These are phyloP conservation scores for Aleurites moluccanus DNA, from an alignment of 441 rosid genomes.

Conservation along the genomic window DNA sequence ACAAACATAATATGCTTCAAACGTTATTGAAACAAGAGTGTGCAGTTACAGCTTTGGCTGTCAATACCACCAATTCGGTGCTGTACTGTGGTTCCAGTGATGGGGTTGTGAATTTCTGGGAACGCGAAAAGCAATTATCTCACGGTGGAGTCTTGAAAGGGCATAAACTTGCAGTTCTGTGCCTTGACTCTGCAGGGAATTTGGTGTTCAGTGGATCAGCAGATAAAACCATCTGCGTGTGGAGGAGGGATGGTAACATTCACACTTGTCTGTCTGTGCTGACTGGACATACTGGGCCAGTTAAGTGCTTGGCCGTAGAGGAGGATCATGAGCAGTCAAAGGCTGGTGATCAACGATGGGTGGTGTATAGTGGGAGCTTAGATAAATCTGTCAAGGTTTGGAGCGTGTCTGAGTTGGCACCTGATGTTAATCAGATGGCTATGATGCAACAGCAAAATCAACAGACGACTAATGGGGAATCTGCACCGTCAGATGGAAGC, in stretches of 20 bases:
- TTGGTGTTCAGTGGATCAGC: constrained; percentile 84
- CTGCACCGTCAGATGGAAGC: constrained; percentile 49
- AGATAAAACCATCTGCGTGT: constrained; percentile 83
- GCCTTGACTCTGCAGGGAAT: constrained; percentile 62
- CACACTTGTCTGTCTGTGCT: constrained; percentile 81
- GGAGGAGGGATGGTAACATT: constrained; percentile 60
- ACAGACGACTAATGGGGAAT: constrained; percentile 35
- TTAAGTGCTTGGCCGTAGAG: constrained; percentile 79
- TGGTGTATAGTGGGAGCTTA: constrained; percentile 82
- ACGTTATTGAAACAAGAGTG: constrained; percentile 71
- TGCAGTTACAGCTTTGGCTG: constrained; percentile 73
- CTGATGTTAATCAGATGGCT: constrained; percentile 43
- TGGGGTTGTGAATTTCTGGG: constrained; percentile 88
- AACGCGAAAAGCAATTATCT: constrained; percentile 52
- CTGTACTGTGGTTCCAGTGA: constrained; percentile 88
- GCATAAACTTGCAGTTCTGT: constrained; percentile 79
- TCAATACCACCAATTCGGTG: constrained; percentile 43
- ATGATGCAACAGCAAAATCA: constrained; percentile 48
- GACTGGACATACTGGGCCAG: constrained; percentile 89
- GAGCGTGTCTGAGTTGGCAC: constrained; percentile 72
- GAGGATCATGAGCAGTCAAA: constrained; percentile 40
- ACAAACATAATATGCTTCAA: constrained; percentile 46
- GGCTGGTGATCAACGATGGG: constrained; percentile 50
- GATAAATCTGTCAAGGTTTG: constrained; percentile 94
- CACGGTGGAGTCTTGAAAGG: constrained; percentile 75